Conservation (phyloP, 2,329 filamentous ascomycete genomes). For the Laburnicola sp. region DNA sequence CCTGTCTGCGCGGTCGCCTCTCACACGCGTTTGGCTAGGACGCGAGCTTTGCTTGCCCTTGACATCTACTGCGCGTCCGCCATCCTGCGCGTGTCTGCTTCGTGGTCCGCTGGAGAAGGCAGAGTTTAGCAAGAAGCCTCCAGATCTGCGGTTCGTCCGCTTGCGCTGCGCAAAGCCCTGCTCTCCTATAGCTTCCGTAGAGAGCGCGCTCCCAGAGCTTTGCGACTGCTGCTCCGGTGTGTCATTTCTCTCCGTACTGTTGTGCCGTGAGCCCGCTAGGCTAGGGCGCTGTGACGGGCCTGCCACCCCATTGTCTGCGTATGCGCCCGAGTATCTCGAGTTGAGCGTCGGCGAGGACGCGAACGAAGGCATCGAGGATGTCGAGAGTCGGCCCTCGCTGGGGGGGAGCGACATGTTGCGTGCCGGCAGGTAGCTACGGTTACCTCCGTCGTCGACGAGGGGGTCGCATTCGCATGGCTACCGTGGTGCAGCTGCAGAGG, state of each 20-base stretch:
- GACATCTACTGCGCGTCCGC: slow-evolving; percentile 31
- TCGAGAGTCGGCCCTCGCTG: slow-evolving; percentile 38
- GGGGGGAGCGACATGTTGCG: slow-evolving; percentile 38
- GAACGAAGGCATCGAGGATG: slow-evolving; percentile 38
- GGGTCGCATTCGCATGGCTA: slow-evolving; percentile 28
- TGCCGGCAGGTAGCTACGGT: slow-evolving; percentile 17
- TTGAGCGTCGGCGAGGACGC: slow-evolving; percentile 39
- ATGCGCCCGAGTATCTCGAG: slow-evolving; percentile 29
- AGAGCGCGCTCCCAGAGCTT: slow-evolving; percentile 21
- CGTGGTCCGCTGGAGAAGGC: slow-evolving; percentile 36
- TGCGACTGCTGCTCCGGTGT: slow-evolving; percentile 2
- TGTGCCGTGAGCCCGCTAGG: slow-evolving; percentile 18
- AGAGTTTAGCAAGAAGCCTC: slow-evolving; percentile 53
- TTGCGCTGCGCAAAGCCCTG: slow-evolving; percentile 39
- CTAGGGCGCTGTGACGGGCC: slow-evolving; percentile 31
- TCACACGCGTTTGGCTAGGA: slow-evolving; percentile 32
- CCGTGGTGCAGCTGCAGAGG: not conserved
- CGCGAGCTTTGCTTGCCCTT: slow-evolving; percentile 46
- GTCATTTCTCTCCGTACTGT: slow-evolving; percentile 14
- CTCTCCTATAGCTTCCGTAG: slow-evolving; percentile 29
- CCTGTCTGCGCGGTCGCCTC: slow-evolving; percentile 42
- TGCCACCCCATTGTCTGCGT: slow-evolving; percentile 32
- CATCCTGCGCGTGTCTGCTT: slow-evolving; percentile 32
- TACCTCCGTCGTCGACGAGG: slow-evolving; percentile 27
- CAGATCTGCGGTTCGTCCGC: slow-evolving; percentile 39